phyloP scores from a whole-genome alignment of 306 rosid genomes.

The Glycyrrhiza uralensis region DNA sequence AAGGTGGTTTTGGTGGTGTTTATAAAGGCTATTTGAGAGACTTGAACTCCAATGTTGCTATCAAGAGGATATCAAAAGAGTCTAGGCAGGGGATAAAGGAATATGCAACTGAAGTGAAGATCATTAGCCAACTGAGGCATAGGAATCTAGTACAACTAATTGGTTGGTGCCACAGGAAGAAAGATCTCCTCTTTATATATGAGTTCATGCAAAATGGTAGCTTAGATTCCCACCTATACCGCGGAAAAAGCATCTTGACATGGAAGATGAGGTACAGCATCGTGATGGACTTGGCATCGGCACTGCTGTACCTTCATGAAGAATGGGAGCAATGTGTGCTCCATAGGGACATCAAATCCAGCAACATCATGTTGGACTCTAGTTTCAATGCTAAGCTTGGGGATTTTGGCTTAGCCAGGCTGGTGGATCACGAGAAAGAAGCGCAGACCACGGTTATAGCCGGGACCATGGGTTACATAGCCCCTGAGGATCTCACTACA shows the following conservation, averaged over 20 bases:
- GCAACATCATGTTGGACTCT: constrained; percentile 9
- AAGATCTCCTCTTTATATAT: not conserved
- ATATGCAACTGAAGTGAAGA: constrained; percentile 14
- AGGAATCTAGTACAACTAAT: not conserved
- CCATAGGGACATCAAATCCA: constrained; percentile 9
- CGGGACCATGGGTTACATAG: constrained; percentile 5
- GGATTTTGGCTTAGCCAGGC: constrained; percentile 7
- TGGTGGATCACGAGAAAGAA: not conserved
- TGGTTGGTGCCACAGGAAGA: constrained; percentile 10
- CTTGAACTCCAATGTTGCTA: not conserved
- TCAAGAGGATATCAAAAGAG: not conserved
- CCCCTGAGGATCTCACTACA: constrained; percentile 3
- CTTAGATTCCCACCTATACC: not conserved
- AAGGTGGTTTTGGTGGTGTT: constrained; percentile 10
- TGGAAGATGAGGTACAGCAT: not conserved
- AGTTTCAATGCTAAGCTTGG: constrained; percentile 10
- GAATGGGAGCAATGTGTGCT: constrained; percentile 15
- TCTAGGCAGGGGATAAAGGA: constrained; percentile 9
- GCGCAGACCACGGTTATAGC: not conserved
- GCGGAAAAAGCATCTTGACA: not conserved
- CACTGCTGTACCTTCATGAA: constrained; percentile 1
- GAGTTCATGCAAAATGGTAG: constrained; percentile 12
- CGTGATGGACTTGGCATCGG: not conserved
- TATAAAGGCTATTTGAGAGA: constrained; percentile 7
- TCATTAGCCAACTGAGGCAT: constrained; percentile 8